Evolutionary conservation across 768 basidiomycete species (phyloP).

Genomic region (Termitomyces sp.): DNA sequence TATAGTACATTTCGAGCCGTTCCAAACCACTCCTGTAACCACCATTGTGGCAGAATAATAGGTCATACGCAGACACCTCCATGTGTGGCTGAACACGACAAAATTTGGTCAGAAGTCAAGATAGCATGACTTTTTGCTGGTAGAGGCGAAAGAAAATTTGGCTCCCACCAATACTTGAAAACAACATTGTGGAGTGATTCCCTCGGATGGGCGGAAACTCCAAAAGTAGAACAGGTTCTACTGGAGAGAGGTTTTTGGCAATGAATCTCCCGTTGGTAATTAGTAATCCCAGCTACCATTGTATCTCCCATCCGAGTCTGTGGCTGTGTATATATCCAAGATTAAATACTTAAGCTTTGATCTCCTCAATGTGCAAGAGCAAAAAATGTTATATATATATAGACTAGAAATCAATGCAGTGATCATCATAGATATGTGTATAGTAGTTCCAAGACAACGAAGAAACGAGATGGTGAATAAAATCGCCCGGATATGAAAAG

Average conservation of each 20-base stretch:
- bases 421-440: slow-evolving; percentile 6
- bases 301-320: background rate
- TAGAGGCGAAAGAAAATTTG: background rate
- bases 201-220: background rate
- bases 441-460: slow-evolving; percentile 7
- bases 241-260: background rate
- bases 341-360: background rate
- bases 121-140: background rate
- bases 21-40: background rate
- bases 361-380: background rate
- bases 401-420: slow-evolving; percentile 5
- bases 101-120: background rate
- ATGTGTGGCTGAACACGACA: background rate
- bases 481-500: slow-evolving; percentile 9
- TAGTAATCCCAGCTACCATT: background rate
- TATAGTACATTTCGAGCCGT: background rate
- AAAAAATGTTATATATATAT: background rate
- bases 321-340: background rate
- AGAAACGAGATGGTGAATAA: background rate
- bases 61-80: background rate
- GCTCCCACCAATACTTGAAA: background rate
- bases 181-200: background rate
- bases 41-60: background rate
- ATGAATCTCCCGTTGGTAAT: background rate
- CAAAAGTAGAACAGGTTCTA: background rate